A percentile compares a stretch with the other conserved stretches of the same genome.
Conservation (phyloP, 192 early-diverging fungal species). For the Coemansia sp. region DNA sequence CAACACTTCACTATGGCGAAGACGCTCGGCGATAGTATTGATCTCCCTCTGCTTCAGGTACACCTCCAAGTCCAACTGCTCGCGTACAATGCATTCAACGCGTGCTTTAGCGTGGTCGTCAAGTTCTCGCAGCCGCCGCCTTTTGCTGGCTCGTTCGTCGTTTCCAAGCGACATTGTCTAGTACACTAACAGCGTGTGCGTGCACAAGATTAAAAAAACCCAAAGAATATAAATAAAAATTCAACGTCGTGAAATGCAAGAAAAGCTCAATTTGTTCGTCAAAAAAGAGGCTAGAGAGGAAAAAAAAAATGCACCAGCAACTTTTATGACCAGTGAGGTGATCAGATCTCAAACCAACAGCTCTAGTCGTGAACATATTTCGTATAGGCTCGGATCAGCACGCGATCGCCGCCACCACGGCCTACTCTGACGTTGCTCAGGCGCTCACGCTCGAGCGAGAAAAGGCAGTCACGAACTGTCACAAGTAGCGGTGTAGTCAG, state of each 20-base stretch:
- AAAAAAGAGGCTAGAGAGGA: too few relatives aligned
- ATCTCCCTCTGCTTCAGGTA: constrained; percentile 71
- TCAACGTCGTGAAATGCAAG: background rate
- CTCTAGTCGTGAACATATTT: constrained; percentile 20
- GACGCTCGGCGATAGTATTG: constrained; percentile 62
- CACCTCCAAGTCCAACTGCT: constrained; percentile 81
- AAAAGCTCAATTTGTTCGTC: background rate
- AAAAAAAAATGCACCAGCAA: background rate
- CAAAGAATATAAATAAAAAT: background rate
- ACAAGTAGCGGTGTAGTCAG: constrained; percentile 58
- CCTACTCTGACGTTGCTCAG: constrained; percentile 43
- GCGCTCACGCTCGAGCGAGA: constrained; percentile 72
- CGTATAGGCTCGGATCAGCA: constrained; percentile 41
- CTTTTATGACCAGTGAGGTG: background rate
- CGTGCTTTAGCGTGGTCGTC: constrained; percentile 40
- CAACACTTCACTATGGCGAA: constrained; percentile 63
- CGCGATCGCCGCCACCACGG: constrained; percentile 46
- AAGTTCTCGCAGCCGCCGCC: constrained; percentile 14
- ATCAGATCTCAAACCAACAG: background rate
- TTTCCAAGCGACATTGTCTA: background rate
- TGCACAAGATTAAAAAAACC: background rate
- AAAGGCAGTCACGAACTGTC: constrained; percentile 73
- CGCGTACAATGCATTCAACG: constrained; percentile 62
- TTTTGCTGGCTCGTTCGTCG: background rate
- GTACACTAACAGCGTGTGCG: background rate